These are phyloP conservation scores for Fusarium sp. DNA, from an alignment of 2,329 filamentous ascomycete genomes.

Conservation along the genomic window DNA sequence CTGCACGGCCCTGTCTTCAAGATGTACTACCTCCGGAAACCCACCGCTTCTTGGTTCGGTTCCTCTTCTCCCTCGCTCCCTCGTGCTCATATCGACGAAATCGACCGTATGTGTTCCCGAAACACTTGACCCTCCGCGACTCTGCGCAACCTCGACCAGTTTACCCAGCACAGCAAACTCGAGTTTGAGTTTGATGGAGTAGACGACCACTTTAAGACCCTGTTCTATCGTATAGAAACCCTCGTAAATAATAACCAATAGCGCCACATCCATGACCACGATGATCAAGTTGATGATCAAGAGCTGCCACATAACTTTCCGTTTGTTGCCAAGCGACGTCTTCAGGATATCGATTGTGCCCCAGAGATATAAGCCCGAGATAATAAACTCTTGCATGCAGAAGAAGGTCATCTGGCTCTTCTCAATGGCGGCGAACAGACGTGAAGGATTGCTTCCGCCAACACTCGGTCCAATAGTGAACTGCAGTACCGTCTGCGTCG, in stretches of 20 bases:
- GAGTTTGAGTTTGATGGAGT: constrained; percentile 53
- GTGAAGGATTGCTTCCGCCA: neutral
- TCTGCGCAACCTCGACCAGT: constrained; percentile 54
- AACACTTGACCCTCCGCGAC: constrained; percentile 18
- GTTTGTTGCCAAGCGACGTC: constrained; percentile 28
- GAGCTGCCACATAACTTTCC: constrained; percentile 35
- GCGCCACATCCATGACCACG: constrained; percentile 35
- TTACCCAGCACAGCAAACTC: constrained; percentile 56
- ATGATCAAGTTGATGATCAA: constrained; percentile 33
- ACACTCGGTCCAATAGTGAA: constrained; percentile 6
- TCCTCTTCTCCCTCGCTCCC: neutral
- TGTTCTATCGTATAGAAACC: constrained; percentile 21
- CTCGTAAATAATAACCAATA: constrained; percentile 32
- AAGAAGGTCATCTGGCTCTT: constrained; percentile 31
- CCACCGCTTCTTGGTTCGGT: neutral
- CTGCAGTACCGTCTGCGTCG: constrained; percentile 14
- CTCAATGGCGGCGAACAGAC: constrained; percentile 14
- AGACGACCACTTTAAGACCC: constrained; percentile 25
- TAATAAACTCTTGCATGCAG: constrained; percentile 25
- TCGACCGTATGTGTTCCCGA: neutral
- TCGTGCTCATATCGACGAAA: constrained; percentile 6
- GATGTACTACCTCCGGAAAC: neutral
- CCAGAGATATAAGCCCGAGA: constrained; percentile 24
- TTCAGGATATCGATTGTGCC: constrained; percentile 18
- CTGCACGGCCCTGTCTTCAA: constrained; percentile 4